Percentiles rank a stretch among this genome's conserved stretches.
These are phyloP conservation scores for Pisolithus albus DNA, from an alignment of 768 basidiomycete species.

Conservation along the genomic window DNA sequence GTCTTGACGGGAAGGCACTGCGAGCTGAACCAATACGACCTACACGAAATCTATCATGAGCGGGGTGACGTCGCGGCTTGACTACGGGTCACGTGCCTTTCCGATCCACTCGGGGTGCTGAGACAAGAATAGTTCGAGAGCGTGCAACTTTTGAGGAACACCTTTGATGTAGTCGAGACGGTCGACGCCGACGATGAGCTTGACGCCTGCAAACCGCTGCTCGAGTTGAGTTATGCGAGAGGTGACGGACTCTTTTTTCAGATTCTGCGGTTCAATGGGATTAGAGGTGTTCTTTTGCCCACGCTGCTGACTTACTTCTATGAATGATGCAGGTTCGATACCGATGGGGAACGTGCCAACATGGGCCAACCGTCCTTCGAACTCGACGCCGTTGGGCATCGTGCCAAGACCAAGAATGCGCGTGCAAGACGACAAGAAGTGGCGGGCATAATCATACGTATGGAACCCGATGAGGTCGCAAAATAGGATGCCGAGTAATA, in stretches of 20 bases:
- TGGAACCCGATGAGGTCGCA: conserved; percentile 99
- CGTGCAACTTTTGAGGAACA: conserved; percentile 96
- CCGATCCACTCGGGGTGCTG: conserved; percentile 99
- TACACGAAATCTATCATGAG: conserved; percentile 22
- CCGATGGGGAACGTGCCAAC: conserved; percentile 99
- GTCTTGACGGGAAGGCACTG: conserved; percentile 95
- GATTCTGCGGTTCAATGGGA: conserved; percentile 42
- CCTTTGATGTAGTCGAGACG: conserved; percentile 99
- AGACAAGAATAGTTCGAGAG: conserved; percentile 90
- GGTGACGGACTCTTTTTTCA: conserved; percentile 74
- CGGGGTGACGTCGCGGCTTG: not conserved
- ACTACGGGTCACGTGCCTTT: conserved; percentile 46
- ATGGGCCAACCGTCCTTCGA: conserved; percentile 89
- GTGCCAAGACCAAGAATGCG: conserved; percentile 92
- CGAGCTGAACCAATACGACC: conserved; percentile 95
- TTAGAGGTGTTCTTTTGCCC: conserved; percentile 3
- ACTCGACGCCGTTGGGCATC: conserved; percentile 97
- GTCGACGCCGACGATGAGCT: conserved; percentile 98
- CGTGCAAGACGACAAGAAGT: conserved; percentile 97
- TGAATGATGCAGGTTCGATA: conserved; percentile 91
- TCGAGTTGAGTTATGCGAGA: conserved; percentile 76
- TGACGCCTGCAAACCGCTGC: conserved; percentile 87
- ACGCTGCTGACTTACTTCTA: conserved; percentile 45
- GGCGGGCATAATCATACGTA: conserved; percentile 98
- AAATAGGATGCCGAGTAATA: conserved; percentile 91